Evolutionary conservation across 306 rosid genomes (phyloP).

Genomic region (Aeschynomene evenia): DNA sequence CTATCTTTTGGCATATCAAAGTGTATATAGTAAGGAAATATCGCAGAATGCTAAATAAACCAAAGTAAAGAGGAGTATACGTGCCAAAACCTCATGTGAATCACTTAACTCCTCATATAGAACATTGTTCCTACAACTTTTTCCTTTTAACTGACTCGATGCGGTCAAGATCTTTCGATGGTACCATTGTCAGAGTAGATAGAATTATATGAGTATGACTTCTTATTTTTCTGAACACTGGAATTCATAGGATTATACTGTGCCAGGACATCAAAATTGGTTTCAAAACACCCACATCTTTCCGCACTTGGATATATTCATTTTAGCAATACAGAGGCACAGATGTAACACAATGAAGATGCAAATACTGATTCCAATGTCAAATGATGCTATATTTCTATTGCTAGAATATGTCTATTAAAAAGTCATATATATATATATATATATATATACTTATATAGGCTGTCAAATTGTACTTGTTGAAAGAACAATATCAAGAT

Average conservation of each 20-base stretch:
- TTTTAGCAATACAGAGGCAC: not conserved
- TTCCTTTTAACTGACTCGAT: not conserved
- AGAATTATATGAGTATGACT: not conserved
- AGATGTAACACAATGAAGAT: not conserved
- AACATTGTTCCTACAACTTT: not conserved
- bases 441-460: too few species aligned
- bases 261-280: too few species aligned
- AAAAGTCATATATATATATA: not conserved
- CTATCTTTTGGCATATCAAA: not conserved
- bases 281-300: not conserved
- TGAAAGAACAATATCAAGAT: not conserved
- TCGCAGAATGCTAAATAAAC: not conserved
- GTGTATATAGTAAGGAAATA: not conserved
- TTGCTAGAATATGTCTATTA: not conserved
- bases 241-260: too few species aligned
- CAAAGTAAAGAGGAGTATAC: not conserved
- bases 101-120: not conserved
- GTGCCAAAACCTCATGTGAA: not conserved
- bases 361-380: conserved; percentile 1
- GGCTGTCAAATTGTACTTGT: not conserved
- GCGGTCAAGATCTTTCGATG: not conserved
- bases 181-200: not conserved
- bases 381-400: conserved; percentile 1
- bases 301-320: not conserved
- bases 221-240: too few species aligned